Evolutionary conservation across 352 stramenopile genomes (phyloP), one percentile per base, ranked within the genome.

Genomic region (Blastocystis sp.): DNA sequence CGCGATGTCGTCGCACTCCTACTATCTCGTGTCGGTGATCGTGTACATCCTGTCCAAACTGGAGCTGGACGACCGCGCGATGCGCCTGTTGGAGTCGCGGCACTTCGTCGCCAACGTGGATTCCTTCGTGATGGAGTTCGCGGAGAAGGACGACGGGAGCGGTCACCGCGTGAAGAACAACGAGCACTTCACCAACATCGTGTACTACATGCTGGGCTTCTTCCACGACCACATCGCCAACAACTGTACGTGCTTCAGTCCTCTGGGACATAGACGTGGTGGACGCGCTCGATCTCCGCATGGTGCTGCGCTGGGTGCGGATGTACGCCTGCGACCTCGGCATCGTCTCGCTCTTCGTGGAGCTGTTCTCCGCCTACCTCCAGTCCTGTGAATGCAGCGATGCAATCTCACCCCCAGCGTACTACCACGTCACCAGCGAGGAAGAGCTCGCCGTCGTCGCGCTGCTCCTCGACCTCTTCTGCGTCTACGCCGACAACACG

Each of bases 141-240:
- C 42, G 45, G 11, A 52, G 14, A 63, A 84, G 48, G 14, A 57
- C 21, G 24, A 38, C 19, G 3, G 38, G 4, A 6, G 19, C n/a
- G 48, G 14, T 42, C 3, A n/a, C 14, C 34, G n/a, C 45, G 14
- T 62, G 11, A 28, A 59, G 19, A 59, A 61, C 38, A 48, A 52
- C 45, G 21, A 14, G 21, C 28, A 69, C 34, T 68, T 84, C 60
- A 64, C 52, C 24, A 69, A 84, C 45, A 68, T 84, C 3, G 40
- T 84, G 9, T 84, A 59, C 74, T 84, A 84, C 45, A 57, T 38
- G 42, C 61, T 84, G 21, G 74, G 34, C 10, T 84, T 68, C 74
- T 69, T 84, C 61, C 34, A 60, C 24, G 17, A 52, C 0, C 60
- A 70, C 54, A 24, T 84, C 40, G n/a, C 68, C 21, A 79, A 64